Base-by-base conservation (phyloP, 2,329 filamentous ascomycete genomes). In the Neobulgaria alba region DNA sequence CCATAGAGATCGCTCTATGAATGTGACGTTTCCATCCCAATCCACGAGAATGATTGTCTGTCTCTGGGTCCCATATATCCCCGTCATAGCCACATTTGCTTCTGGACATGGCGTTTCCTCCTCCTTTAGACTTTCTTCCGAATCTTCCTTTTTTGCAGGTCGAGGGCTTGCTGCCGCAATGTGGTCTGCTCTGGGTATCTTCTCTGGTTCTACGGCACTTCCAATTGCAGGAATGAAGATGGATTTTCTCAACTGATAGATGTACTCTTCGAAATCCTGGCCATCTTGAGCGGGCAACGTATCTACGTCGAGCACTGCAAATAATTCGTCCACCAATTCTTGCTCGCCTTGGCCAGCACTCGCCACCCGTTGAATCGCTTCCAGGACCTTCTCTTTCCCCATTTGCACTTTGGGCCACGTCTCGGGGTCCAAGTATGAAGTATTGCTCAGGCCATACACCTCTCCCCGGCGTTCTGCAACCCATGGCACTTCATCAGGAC, bases 61-160 rank as follows among this genome's bases (percentile, higher is more conserved):
- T 29, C 77, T 63, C 60, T 82, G 77, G 4, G 77, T 82, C 3
- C 77, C 77, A 51, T 82, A 82, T 48, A 77, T 63, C 2, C 77
- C 77, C 4, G 68, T 73, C 55, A 73, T 71, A 49, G 75, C 77
- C 1, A 66, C 43, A 16, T 53, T 47, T 29, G 50, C 43, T 60
- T 66, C 41, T 48, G 21, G 55, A 12, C 67, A 65, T 2, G 67
- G 66, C 18, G 61, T 59, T 35, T 57, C 51, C 17, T 45, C 48
- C 19, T 43, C 41, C 17, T 50, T 43, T 39, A 51, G 55, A 39
- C 61, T 58, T 3, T 62, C 62, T 3, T 51, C 53, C 3, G 59
- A 50, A n/a, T 60, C 33, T 15, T 57, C 40, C 53, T 61, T 37
- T 60, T 54, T 23, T 5, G 18, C 31, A 5, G 21, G 10, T 10